Percentiles rank a stretch among this genome's conserved stretches.
Evolutionary conservation across 2,329 filamentous ascomycete genomes (phyloP).

Genomic region (Bertia moriformis): DNA sequence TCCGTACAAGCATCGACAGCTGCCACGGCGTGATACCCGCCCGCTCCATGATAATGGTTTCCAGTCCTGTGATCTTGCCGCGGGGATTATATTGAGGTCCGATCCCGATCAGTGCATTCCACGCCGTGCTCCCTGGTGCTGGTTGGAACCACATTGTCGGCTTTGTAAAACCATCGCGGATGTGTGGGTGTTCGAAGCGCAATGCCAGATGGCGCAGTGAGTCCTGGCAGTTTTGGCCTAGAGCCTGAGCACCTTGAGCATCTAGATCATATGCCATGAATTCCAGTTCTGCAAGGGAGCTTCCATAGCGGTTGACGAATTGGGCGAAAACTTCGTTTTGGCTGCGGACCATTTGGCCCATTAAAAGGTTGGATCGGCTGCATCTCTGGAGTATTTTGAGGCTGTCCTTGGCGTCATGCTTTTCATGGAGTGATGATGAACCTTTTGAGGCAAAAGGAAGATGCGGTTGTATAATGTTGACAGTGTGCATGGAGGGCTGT

Average conservation of each 20-base stretch:
- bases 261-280: conserved; percentile 16
- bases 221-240: conserved; percentile 8
- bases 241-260: conserved; percentile 10
- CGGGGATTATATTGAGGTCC: conserved; percentile 7
- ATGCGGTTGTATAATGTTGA: too few relatives aligned
- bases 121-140: conserved; percentile 3
- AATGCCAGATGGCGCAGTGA: conserved; percentile 15
- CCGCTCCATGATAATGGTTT: conserved; percentile 14
- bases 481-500: too few relatives aligned
- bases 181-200: conserved; percentile 16
- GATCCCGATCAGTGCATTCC: background rate
- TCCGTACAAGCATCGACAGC: conserved; percentile 14
- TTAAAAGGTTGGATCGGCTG: too few relatives aligned
- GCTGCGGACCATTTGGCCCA: background rate
- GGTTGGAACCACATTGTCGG: conserved; percentile 16
- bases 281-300: conserved; percentile 12
- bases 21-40: conserved; percentile 17
- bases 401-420: too few relatives aligned
- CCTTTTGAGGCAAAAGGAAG: too few relatives aligned
- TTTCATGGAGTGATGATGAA: too few relatives aligned
- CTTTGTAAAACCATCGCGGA: conserved; percentile 13
- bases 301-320: conserved; percentile 10
- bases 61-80: conserved; percentile 9
- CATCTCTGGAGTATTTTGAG: too few relatives aligned
- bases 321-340: conserved; percentile 6